A percentile compares a stretch with the other conserved stretches of the same genome.
Evolutionary conservation across 768 basidiomycete species (phyloP).

Genomic region (Suillus hirtellus): DNA sequence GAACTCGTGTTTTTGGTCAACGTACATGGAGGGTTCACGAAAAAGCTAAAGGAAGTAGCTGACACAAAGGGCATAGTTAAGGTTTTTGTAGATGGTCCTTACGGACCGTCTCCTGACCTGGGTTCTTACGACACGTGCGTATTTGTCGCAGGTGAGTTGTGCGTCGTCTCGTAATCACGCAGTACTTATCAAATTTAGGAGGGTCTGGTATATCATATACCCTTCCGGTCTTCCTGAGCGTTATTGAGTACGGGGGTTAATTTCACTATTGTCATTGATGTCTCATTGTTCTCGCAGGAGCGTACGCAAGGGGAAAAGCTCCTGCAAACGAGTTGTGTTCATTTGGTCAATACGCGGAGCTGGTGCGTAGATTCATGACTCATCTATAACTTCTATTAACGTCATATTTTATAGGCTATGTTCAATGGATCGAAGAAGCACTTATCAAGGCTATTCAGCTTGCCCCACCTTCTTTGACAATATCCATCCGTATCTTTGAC

Average conservation of each 20-base stretch:
- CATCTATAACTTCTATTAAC: not conserved
- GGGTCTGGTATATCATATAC: slow-evolving; percentile 53
- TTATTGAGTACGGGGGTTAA: slow-evolving; percentile 38
- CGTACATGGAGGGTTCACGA: slow-evolving; percentile 56
- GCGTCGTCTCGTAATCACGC: not conserved
- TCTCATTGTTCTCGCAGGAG: slow-evolving; percentile 13
- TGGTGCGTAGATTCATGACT: slow-evolving; percentile 32
- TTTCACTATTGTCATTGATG: not conserved
- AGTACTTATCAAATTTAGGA: slow-evolving; percentile 28
- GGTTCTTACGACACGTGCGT: slow-evolving; percentile 40
- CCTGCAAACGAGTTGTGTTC: slow-evolving; percentile 44
- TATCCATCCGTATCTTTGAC: slow-evolving; percentile 44
- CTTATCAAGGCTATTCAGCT: slow-evolving; percentile 35
- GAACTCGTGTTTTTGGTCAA: slow-evolving; percentile 54
- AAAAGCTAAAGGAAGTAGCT: slow-evolving; percentile 36
- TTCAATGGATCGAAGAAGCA: slow-evolving; percentile 46
- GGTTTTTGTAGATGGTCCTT: slow-evolving; percentile 49
- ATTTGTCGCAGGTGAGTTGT: slow-evolving; percentile 40
- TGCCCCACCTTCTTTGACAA: slow-evolving; percentile 29
- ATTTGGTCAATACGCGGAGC: slow-evolving; percentile 52
- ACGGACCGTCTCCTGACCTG: slow-evolving; percentile 40
- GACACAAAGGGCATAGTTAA: slow-evolving; percentile 29
- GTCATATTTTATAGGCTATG: slow-evolving; percentile 30
- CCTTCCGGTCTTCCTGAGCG: slow-evolving; percentile 43
- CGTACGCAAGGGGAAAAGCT: slow-evolving; percentile 19